A percentile compares a stretch with the other conserved stretches of the same genome.
phyloP scores from a whole-genome alignment of 176 grass and related monocot species.

The Zea luxurians region DNA sequence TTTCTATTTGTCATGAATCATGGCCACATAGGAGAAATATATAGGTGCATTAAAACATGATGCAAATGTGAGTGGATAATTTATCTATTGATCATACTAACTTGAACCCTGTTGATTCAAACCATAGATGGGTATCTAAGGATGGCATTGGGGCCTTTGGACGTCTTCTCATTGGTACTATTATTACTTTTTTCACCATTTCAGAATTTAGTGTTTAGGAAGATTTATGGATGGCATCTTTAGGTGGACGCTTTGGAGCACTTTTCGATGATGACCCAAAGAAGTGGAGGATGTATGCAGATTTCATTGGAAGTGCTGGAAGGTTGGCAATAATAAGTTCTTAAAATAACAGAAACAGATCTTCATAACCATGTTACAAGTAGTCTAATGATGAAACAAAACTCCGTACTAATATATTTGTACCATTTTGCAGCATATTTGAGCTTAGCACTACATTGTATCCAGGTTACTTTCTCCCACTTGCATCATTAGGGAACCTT shows the following conservation, averaged over 20 bases:
- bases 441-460: constrained; percentile 76
- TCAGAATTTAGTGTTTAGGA: constrained; percentile 13
- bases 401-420: constrained; percentile 15
- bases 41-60: constrained; percentile 5
- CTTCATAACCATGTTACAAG: background rate
- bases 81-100: constrained; percentile 28
- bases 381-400: constrained; percentile 24
- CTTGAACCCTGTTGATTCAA: constrained; percentile 23
- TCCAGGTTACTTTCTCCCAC: constrained; percentile 90
- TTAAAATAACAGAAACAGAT: constrained; percentile 13
- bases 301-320: constrained; percentile 93
- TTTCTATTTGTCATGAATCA: background rate
- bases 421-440: constrained; percentile 71
- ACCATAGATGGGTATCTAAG: constrained; percentile 88
- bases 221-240: constrained; percentile 33
- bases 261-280: constrained; percentile 98
- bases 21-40: constrained; percentile 13
- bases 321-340: constrained; percentile 51
- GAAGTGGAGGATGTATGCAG: constrained; percentile 97
- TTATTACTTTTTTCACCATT: constrained; percentile 2
- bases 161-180: constrained; percentile 83
- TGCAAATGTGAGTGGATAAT: background rate
- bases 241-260: constrained; percentile 83
- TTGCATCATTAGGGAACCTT: constrained; percentile 92
- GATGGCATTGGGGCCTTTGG: constrained; percentile 91